Evolutionary conservation across 495 filamentous ascomycete genomes (phyloP).

Genomic region (Aspergillus campestris): DNA sequence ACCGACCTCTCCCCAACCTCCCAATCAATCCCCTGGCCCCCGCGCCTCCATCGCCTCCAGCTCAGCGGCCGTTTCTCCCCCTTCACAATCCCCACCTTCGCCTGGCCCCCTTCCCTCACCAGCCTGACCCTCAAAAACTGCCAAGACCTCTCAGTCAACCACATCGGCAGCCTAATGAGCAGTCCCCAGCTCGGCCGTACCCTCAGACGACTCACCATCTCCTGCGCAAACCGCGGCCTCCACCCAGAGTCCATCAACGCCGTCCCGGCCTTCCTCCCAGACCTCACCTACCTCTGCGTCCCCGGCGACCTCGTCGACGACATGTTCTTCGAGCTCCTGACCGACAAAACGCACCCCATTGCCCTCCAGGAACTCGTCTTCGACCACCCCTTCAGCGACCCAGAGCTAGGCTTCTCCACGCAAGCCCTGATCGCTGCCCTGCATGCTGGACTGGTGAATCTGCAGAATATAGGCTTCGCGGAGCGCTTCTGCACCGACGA

Average conservation of each 20-base stretch:
- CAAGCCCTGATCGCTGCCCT: conserved; percentile 13
- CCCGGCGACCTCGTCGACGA: conserved; percentile 23
- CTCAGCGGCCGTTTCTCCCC: conserved; percentile 21
- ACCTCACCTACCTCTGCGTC: conserved; percentile 18
- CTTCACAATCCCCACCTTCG: conserved; percentile 14
- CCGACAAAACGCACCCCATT: conserved; percentile 6
- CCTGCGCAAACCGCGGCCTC: conserved; percentile 18
- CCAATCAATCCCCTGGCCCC: conserved; percentile 9
- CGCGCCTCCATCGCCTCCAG: conserved; percentile 14
- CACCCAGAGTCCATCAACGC: conserved; percentile 18
- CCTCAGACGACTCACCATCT: conserved; percentile 21
- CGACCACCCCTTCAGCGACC: conserved; percentile 9
- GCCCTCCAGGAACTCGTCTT: conserved; percentile 20
- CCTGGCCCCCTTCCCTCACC: conserved; percentile 23
- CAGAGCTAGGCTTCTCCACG: conserved; percentile 13
- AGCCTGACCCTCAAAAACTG: conserved; percentile 21
- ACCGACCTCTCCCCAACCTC: conserved; percentile 5
- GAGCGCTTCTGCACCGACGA: conserved; percentile 10
- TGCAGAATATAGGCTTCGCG: conserved; percentile 17
- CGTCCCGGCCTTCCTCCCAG: conserved; percentile 18
- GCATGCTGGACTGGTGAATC: conserved; percentile 13
- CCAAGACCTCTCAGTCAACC: conserved; percentile 16
- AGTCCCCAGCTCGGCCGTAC: conserved; percentile 11
- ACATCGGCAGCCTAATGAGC: conserved; percentile 16
- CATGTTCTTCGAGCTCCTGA: conserved; percentile 23